A percentile compares a stretch with the other conserved stretches of the same genome.
phyloP scores from a whole-genome alignment of 2,329 filamentous ascomycete species.

The Fulvia fulva region DNA sequence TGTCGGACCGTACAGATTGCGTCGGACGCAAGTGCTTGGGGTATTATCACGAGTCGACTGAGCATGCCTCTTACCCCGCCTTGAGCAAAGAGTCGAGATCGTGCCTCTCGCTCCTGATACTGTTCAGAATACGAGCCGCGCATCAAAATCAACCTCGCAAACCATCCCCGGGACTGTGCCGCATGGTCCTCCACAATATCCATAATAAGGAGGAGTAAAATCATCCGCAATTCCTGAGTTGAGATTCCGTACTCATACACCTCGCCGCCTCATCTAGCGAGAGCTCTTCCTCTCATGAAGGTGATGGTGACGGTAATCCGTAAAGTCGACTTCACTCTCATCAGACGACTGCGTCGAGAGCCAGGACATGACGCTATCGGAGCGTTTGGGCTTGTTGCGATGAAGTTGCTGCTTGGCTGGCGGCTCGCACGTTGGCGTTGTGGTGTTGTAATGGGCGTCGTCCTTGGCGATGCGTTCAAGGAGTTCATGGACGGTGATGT shows the following conservation, averaged over 20 bases:
- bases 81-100: too few species aligned
- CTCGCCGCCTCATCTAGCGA: neutral
- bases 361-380: slow-evolving; percentile 4
- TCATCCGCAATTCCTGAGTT: neutral
- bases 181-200: too few species aligned
- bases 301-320: neutral
- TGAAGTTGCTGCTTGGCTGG: neutral
- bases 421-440: neutral
- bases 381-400: slow-evolving; percentile 1
- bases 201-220: too few species aligned
- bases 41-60: too few species aligned
- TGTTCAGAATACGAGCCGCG: too few species aligned
- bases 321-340: slow-evolving; percentile 4
- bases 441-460: slow-evolving; percentile 1
- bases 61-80: too few species aligned
- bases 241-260: neutral
- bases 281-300: neutral
- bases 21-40: too few species aligned
- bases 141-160: too few species aligned
- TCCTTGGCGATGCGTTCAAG: slow-evolving; percentile 18
- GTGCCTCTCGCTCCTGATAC: too few species aligned
- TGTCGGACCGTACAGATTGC: too few species aligned
- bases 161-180: too few species aligned
- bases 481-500: slow-evolving; percentile 22
- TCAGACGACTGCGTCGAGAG: neutral